Evolutionary conservation across 1,139 yeast species (phyloP).

Genomic region (Zygosaccharomyces pseudobailii): DNA sequence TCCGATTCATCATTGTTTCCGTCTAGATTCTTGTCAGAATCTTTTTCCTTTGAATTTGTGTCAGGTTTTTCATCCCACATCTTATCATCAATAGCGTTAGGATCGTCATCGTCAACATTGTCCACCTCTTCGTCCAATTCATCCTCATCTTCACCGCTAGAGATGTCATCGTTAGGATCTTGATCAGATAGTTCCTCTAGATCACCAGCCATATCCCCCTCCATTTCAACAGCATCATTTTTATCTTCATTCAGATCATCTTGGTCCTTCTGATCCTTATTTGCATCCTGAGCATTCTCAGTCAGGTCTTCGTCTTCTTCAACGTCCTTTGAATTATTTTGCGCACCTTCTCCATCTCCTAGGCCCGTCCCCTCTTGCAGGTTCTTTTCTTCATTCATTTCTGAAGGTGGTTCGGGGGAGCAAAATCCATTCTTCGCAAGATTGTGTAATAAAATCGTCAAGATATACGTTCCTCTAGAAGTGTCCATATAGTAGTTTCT

Average conservation of each 20-base stretch:
- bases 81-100: constrained; percentile 93
- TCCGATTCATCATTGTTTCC: constrained; percentile 50
- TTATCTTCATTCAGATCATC: constrained; percentile 52
- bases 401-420: constrained; percentile 77
- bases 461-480: constrained; percentile 57
- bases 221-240: constrained; percentile 84
- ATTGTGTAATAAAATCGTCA: constrained; percentile 52
- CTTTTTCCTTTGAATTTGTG: constrained; percentile 68
- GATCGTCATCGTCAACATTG: constrained; percentile 84
- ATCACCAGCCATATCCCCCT: constrained; percentile 96
- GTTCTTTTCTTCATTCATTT: constrained; percentile 58
- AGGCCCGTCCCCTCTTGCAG: constrained; percentile 87
- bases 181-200: constrained; percentile 74
- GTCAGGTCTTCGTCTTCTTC: constrained; percentile 89
- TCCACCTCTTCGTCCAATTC: constrained; percentile 88
- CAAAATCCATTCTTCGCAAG: constrained; percentile 89
- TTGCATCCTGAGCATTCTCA: constrained; percentile 83
- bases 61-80: constrained; percentile 97
- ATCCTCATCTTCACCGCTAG: constrained; percentile 48
- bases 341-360: constrained; percentile 94
- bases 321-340: constrained; percentile 74
- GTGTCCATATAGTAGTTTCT: constrained; percentile 47
- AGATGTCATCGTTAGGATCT: constrained; percentile 56
- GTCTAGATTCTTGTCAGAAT: constrained; percentile 63
- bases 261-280: constrained; percentile 66